Evolutionary conservation across 371 early-diverging fungal genomes (phyloP), one percentile per base, ranked within the genome.

Genomic region (Saksenaea vasiformis): DNA sequence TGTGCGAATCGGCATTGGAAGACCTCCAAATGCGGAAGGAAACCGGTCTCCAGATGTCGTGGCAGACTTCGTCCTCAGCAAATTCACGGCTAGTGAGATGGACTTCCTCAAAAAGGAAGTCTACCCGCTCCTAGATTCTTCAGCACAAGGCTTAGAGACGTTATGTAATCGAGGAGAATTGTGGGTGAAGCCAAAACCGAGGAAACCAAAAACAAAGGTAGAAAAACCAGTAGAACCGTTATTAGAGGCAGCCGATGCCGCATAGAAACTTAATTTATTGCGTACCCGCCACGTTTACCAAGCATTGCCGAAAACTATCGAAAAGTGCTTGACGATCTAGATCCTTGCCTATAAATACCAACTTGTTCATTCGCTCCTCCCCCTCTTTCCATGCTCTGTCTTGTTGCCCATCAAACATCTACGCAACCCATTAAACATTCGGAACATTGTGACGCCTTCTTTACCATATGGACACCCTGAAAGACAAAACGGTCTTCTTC

Each of bases 1-100:
- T 7, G 68, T 90, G 0, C 80, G 91, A 2, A 78, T 91, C 19
- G 91, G 91, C 10, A 86, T 91, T 51, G 90, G 85, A 26, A 79
- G 91, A 9, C 91, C 93, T 0, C 66, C 71, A 0, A 61, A 61
- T 2, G 62, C 66, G 5, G 54, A 67, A 1, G 77, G 78, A 11
- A 60, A 66, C 35, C 66, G 85, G 10, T 73, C 76, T 0, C 74
- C 73, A 3, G 72, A 77, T n/a, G 66, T 72, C 1, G 90, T 91
- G 0, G 76, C 85, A 0, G 69, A 71, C 4, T 88, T 71, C 78
- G 91, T 92, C 0, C 71, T 92, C n/a, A 62, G 74, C 3, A 69
- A 69, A 51, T 89, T 92, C 58, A 73, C 74, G 14, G 58, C 61
- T 3, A 22, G 54, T 0, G 90, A 92, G 56, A 61, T 78, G 27